Evolutionary conservation across 495 filamentous ascomycete species (phyloP).

Genomic region (Tuber umbilicatum): DNA sequence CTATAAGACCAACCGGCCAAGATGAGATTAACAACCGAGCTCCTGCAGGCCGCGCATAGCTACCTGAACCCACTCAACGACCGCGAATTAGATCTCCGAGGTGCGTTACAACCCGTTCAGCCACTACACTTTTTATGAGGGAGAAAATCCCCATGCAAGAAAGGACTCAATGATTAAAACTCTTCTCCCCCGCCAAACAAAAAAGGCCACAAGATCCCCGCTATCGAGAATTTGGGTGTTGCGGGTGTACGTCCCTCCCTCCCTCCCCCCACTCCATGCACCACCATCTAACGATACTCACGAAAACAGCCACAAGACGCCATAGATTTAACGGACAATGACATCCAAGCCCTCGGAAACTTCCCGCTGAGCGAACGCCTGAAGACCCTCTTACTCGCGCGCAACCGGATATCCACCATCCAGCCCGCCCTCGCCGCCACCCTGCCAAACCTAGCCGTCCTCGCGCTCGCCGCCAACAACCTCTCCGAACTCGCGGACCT

Average conservation of each 20-base stretch:
- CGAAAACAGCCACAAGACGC: conserved; percentile 65
- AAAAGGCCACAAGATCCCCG: conserved; percentile 93
- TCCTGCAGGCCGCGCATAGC: conserved; percentile 82
- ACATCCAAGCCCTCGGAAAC: conserved; percentile 79
- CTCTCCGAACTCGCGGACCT: conserved; percentile 76
- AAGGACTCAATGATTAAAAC: conserved; percentile 60
- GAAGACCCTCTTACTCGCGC: conserved; percentile 75
- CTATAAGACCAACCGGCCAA: conserved; percentile 17
- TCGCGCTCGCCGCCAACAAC: conserved; percentile 73
- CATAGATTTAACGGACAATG: conserved; percentile 98
- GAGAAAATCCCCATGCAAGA: conserved; percentile 37
- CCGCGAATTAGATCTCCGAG: conserved; percentile 98
- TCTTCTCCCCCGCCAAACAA: conserved; percentile 48
- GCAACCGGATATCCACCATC: conserved; percentile 78
- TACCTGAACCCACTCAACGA: conserved; percentile 98
- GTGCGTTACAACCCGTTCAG: conserved; percentile 67
- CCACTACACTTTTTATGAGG: neutral
- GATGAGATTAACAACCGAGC: conserved; percentile 93
- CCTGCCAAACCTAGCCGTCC: conserved; percentile 67
- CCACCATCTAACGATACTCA: neutral
- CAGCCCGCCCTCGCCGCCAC: conserved; percentile 64
- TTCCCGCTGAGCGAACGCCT: conserved; percentile 90
- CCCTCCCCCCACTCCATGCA: conserved; percentile 13
- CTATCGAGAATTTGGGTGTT: conserved; percentile 96
- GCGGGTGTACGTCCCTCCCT: conserved; percentile 61